A percentile compares a stretch with the other conserved stretches of the same genome.
Conservation (phyloP, 192 early-diverging fungal species). For the Coemansia nantahalensis region DNA sequence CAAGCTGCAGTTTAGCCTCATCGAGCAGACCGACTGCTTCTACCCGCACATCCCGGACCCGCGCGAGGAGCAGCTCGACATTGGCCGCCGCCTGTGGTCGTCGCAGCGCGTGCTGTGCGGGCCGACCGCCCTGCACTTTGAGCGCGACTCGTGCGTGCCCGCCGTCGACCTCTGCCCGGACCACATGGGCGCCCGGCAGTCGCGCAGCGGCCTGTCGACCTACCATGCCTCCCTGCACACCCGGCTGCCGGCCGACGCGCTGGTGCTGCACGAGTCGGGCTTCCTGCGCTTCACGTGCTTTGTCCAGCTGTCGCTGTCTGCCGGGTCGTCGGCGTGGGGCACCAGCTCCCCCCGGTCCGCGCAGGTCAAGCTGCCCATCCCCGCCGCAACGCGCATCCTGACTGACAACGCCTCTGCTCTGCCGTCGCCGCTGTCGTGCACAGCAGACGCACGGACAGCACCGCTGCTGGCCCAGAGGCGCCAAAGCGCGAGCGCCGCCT, state of each 20-base stretch:
- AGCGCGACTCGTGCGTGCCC: constrained; percentile 28
- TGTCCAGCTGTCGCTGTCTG: constrained; percentile 19
- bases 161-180: constrained; percentile 23
- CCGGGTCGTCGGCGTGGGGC: constrained; percentile 29
- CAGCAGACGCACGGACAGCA: not conserved
- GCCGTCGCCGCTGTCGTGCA: not conserved
- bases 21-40: constrained; percentile 50
- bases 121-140: constrained; percentile 24
- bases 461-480: not conserved
- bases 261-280: constrained; percentile 33
- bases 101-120: constrained; percentile 9
- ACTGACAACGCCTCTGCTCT: constrained; percentile 4
- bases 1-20: constrained; percentile 18
- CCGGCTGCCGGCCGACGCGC: constrained; percentile 10
- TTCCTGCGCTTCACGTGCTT: constrained; percentile 34
- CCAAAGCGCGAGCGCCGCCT: not conserved
- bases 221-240: constrained; percentile 31
- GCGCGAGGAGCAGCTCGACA: constrained; percentile 45
- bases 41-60: constrained; percentile 42
- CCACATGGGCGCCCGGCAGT: constrained; percentile 17
- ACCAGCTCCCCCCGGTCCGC: constrained; percentile 13
- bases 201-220: constrained; percentile 11
- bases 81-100: constrained; percentile 44
- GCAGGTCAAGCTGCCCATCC: constrained; percentile 23
- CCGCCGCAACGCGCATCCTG: constrained; percentile 27